phyloP scores from a whole-genome alignment of 1,284 basidiomycete species.

The Clitocybe nebularis region DNA sequence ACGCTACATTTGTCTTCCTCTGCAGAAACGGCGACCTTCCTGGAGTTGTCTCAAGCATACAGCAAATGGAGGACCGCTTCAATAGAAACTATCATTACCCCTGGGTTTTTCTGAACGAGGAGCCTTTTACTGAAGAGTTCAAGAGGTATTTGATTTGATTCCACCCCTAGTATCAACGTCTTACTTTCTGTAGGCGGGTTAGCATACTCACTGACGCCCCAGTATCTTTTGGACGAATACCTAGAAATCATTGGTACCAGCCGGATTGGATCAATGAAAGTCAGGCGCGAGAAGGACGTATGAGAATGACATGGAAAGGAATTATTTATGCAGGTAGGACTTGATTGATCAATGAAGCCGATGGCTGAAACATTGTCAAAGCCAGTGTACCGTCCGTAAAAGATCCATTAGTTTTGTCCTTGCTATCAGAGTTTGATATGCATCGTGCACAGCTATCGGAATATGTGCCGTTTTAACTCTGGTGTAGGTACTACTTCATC shows the following conservation, averaged over 20 bases:
- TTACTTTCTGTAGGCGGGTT: constrained; percentile 42
- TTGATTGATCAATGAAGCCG: background rate
- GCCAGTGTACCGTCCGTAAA: constrained; percentile 48
- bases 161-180: no score
- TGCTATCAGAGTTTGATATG: background rate
- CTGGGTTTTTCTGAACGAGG: constrained; percentile 73
- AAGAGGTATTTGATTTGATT: constrained; percentile 41
- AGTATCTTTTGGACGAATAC: constrained; percentile 69
- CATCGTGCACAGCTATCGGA: constrained; percentile 46
- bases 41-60: constrained; percentile 33
- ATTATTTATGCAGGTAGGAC: constrained; percentile 41
- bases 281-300: constrained; percentile 58
- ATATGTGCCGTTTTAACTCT: constrained; percentile 84
- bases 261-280: constrained; percentile 80
- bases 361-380: constrained; percentile 24
- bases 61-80: constrained; percentile 54
- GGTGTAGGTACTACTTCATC: constrained; percentile 49
- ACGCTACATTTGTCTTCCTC: constrained; percentile 43
- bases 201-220: constrained; percentile 49
- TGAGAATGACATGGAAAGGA: constrained; percentile 55
- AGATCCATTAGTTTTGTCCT: background rate
- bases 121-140: constrained; percentile 66
- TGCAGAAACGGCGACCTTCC: constrained; percentile 38
- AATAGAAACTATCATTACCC: constrained; percentile 67
- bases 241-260: constrained; percentile 73